These are phyloP conservation scores for Zea luxurians DNA, from an alignment of 176 grass and related monocot genomes.

Conservation along the genomic window DNA sequence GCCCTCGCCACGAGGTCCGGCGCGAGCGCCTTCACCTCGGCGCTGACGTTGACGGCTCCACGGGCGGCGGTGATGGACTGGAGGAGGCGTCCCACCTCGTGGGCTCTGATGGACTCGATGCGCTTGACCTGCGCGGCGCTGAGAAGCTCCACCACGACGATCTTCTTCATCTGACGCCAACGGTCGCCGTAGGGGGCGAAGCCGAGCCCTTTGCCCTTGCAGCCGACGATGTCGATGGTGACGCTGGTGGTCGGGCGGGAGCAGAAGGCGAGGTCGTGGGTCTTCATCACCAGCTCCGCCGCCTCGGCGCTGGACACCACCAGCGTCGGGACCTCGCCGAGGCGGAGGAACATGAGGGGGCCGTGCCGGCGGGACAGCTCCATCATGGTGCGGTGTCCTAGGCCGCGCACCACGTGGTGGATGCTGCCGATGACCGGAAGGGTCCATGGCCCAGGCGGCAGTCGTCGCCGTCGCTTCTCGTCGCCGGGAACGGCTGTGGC, in stretches of 20 bases:
- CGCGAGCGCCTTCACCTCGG: background rate
- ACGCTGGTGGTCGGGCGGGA: background rate
- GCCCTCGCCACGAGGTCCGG: conserved; percentile 10
- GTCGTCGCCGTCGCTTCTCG: background rate
- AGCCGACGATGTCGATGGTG: conserved; percentile 6
- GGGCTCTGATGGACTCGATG: conserved; percentile 2
- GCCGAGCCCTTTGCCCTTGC: background rate
- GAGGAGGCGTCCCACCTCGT: conserved; percentile 2
- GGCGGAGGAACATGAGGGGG: conserved; percentile 6
- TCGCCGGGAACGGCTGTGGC: too few species aligned
- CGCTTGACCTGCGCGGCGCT: conserved; percentile 23
- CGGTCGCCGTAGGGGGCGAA: conserved; percentile 6
- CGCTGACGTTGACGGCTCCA: conserved; percentile 9
- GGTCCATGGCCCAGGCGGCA: conserved; percentile 26
- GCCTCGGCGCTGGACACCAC: conserved; percentile 25
- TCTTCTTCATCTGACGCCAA: conserved; percentile 1
- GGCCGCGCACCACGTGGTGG: conserved; percentile 18
- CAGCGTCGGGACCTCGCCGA: conserved; percentile 27
- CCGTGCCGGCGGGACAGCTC: conserved; percentile 11
- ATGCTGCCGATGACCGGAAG: conserved; percentile 28
- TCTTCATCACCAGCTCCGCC: conserved; percentile 19
- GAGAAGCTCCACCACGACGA: background rate
- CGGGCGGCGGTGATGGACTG: background rate
- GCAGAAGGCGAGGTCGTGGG: conserved; percentile 20
- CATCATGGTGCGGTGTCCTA: background rate